phyloP scores from a whole-genome alignment of 495 filamentous ascomycete genomes.

The Penicillium parvum region DNA sequence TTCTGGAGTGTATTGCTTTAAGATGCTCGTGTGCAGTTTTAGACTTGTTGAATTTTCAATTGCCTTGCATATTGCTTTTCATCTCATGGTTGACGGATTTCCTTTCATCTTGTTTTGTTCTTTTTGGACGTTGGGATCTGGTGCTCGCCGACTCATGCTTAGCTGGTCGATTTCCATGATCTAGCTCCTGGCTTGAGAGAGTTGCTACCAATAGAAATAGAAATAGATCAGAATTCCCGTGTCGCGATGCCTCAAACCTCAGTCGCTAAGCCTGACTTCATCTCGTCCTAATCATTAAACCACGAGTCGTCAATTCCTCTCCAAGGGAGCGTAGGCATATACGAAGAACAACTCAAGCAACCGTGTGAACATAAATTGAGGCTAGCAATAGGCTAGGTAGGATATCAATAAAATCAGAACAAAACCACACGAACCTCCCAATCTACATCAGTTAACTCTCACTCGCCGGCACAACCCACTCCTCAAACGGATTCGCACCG shows the following conservation, averaged over 20 bases:
- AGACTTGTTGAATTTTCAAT: slow-evolving; percentile 16
- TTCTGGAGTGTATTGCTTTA: slow-evolving; percentile 12
- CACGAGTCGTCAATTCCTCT: too few species aligned
- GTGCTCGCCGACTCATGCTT: slow-evolving; percentile 9
- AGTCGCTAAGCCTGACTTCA: too few species aligned
- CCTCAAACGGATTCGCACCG: slow-evolving; percentile 50
- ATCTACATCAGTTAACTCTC: too few species aligned
- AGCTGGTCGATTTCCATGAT: slow-evolving; percentile 10
- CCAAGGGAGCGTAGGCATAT: too few species aligned
- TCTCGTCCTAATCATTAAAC: too few species aligned
- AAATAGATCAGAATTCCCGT: slow-evolving; percentile 15
- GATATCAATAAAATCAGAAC: too few species aligned
- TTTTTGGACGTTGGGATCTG: slow-evolving; percentile 13
- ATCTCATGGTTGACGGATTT: slow-evolving; percentile 20
- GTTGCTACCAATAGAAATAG: slow-evolving; percentile 22
- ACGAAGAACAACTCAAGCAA: too few species aligned
- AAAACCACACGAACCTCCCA: too few species aligned
- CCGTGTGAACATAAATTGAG: too few species aligned
- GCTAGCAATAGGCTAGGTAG: too few species aligned
- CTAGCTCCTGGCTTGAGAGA: slow-evolving; percentile 2
- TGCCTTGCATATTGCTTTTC: slow-evolving; percentile 19
- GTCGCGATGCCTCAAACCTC: too few species aligned
- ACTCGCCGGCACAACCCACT: slow-evolving; percentile 25
- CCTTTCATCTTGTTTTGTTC: slow-evolving; percentile 18
- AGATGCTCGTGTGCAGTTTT: slow-evolving; percentile 9